Evolutionary conservation across 2,329 filamentous ascomycete genomes (phyloP), one percentile per base, ranked within the genome.

Genomic region (Colletotrichum cordylinicola): DNA sequence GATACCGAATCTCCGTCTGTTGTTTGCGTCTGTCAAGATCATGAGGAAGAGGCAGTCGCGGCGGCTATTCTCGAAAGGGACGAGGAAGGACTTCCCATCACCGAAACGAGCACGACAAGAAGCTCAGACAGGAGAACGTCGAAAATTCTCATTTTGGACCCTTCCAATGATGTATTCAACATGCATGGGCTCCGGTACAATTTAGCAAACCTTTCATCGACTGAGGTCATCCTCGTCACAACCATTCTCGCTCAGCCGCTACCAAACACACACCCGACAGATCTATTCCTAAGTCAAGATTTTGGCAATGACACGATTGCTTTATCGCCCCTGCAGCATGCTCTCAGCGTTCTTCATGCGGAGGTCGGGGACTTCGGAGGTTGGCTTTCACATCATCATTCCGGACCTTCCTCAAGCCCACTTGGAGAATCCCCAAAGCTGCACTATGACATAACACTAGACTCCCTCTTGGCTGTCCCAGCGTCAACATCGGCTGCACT

Each of bases 301-400:
- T n/a, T 48, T 12, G 43, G 43, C 0, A 13, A 48, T 1, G 18
- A 43, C 0, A n/a, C n/a, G 13, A n/a, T 21, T 3, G 10, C 43
- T 21, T 1, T n/a, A 3, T 48, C 43, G 4, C 10, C 43, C 2
- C n/a, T 48, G 13, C 0, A 4, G 2, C 10, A 13, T 10, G 43
- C 43, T 21, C 5, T 48, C 43, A 21, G 10, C 13, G 43, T 48
- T 13, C 43, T 48, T 1, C 43, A 13, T 13, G 43, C n/a, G 10
- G 43, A 48, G n/a, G n/a, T 48, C 43, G 10, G 10, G 10, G n/a
- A 48, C 0, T 48, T 48, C 43, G 43, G 43, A 9, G 43, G 43
- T 21, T 48, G 43, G 43, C n/a, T 48, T 12, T 21, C n/a, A 10
- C 4, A 7, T 8, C 43, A 13, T 48, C 10, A 21, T 48, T 48